Base-by-base conservation (phyloP, 768 basidiomycete species). In the Mycena galopus region DNA sequence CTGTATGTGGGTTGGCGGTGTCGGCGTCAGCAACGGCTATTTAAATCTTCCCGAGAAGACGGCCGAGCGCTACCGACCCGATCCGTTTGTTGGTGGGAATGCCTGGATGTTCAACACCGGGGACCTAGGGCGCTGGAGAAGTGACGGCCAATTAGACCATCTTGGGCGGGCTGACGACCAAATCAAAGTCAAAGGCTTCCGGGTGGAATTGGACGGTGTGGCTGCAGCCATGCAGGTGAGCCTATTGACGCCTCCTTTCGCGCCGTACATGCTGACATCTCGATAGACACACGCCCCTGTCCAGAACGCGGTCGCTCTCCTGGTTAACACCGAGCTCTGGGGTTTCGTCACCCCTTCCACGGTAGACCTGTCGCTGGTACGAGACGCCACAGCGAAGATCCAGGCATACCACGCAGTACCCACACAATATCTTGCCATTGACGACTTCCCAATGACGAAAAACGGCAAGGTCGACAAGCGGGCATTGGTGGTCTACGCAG, bases 381-480 rank as follows among this genome's bases (percentile, higher is more conserved):
- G 79, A 17, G 76, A 77, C 32, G 83, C 86, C 3, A 80, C 83
- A 0, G 80, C 84, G 23, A 77, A 79, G 61, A 76, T 83, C 1
- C 85, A 87, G 74, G 85, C 87, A 0, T 85, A 85, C 77, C 87
- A 88, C 75, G 87, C 87, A 3, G 86, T 88, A 0, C 87, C 87
- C 10, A 83, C 82, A 1, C 82, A 80, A 32, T 86, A 81, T 74
- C 57, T 83, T 32, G 79, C 81, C 3, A 76, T 86, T 44, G 79
- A 79, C 55, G 74, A 79, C 35, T 82, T 87, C 69, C 85, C 86
- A 0, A 79, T 83, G 63, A 88, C 87, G 9, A 80, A 80, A 47
- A 85, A 85, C 67, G 84, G 83, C 6, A 86, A 86, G 74, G 80
- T 83, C 32, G 83, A 86, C 79, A 84, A 84, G 73, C 79, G 81